phyloP scores from a whole-genome alignment of 495 filamentous ascomycete genomes.

The Elasticomyces elasticus region DNA sequence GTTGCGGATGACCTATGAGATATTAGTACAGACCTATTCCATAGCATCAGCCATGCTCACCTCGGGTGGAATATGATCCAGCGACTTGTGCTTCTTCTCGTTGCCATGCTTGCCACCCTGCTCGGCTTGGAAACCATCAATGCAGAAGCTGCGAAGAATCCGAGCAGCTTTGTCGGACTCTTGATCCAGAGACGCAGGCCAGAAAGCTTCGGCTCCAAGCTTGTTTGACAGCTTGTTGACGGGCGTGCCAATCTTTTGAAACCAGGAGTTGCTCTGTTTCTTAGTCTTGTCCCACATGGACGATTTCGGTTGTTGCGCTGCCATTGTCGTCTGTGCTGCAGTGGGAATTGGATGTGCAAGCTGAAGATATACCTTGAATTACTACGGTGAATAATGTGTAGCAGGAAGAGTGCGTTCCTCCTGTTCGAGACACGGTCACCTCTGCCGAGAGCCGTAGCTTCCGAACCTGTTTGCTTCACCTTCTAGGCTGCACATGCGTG shows the following conservation, averaged over 20 bases:
- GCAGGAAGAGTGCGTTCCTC: no score
- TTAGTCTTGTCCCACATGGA: slow-evolving; percentile 35
- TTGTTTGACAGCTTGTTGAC: slow-evolving; percentile 64
- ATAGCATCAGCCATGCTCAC: slow-evolving; percentile 19
- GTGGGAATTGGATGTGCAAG: no score
- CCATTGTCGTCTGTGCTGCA: slow-evolving; percentile 2
- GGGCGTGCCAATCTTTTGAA: slow-evolving; percentile 45
- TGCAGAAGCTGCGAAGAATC: slow-evolving; percentile 71
- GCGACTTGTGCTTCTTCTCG: slow-evolving; percentile 52
- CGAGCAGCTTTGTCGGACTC: slow-evolving; percentile 75
- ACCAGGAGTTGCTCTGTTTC: slow-evolving; percentile 33
- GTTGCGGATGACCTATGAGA: slow-evolving; percentile 56
- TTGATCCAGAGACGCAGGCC: slow-evolving; percentile 67
- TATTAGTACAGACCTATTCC: neutral
- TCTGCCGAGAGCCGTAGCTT: no score
- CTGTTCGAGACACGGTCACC: neutral
- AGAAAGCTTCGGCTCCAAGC: slow-evolving; percentile 67
- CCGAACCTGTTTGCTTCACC: neutral
- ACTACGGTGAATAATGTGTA: no score
- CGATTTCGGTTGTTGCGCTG: slow-evolving; percentile 5
- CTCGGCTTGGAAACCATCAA: slow-evolving; percentile 51
- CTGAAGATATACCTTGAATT: no score
- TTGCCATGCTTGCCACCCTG: slow-evolving; percentile 43
- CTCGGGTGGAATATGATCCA: slow-evolving; percentile 71
- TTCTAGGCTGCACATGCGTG: neutral